These are phyloP conservation scores for Eimeria sp. DNA, from an alignment of 169 alveolate species.

Conservation along the genomic window DNA sequence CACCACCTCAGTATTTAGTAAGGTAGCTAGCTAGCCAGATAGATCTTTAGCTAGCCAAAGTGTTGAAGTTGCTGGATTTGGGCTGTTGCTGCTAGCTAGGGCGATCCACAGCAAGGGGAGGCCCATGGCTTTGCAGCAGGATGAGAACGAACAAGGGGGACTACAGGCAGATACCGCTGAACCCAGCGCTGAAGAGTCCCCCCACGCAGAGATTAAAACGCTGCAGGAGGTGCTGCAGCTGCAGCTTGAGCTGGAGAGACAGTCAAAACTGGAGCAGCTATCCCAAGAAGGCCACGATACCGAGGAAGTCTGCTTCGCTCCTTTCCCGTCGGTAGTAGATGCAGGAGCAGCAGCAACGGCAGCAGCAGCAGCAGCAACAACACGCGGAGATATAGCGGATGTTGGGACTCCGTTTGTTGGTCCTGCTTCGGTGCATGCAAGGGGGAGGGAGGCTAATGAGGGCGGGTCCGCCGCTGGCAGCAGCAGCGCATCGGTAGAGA, in stretches of 20 bases:
- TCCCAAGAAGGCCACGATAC: not conserved
- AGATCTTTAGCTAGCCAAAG: no score
- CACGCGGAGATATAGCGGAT: no score
- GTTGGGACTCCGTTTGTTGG: no score
- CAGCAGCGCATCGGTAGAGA: not conserved
- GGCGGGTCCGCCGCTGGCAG: not conserved
- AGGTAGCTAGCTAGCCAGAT: no score
- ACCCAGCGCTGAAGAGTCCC: not conserved
- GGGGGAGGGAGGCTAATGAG: no score
- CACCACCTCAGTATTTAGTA: no score
- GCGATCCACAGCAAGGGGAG: not conserved
- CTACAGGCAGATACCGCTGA: slow-evolving; percentile 23
- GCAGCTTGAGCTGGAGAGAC: not conserved
- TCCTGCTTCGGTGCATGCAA: no score
- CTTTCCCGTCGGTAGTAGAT: not conserved
- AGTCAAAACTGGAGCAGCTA: not conserved
- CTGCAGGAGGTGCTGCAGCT: not conserved
- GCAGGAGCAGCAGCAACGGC: not conserved
- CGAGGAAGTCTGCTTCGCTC: not conserved
- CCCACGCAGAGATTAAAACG: not conserved
- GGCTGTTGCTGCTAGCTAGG: not conserved
- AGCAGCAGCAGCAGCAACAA: not conserved
- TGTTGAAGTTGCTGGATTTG: no score
- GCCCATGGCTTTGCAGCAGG: not conserved
- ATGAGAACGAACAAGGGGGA: not conserved